Evolutionary conservation across 2,329 filamentous ascomycete species (phyloP).

Genomic region (Geosmithia flava): DNA sequence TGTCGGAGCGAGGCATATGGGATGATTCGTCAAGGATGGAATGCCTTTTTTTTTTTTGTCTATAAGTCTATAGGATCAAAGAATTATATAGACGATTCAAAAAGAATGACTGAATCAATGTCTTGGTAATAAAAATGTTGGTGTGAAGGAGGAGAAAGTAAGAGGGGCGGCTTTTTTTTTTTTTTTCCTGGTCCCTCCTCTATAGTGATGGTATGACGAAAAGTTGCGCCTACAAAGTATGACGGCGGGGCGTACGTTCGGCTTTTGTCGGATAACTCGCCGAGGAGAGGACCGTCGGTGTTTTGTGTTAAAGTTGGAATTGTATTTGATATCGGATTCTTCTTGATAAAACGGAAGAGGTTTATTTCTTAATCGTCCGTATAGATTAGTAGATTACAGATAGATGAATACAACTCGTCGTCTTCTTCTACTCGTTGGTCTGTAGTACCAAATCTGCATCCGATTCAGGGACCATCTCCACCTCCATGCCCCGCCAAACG

Average conservation of each 20-base stretch:
- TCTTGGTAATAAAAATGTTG: too few species aligned
- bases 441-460: too few species aligned
- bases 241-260: not conserved
- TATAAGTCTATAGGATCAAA: too few species aligned
- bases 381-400: too few species aligned
- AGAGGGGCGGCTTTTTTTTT: not conserved
- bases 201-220: not conserved
- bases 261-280: not conserved
- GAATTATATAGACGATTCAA: too few species aligned
- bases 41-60: not conserved
- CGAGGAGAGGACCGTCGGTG: not conserved
- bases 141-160: too few species aligned
- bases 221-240: not conserved
- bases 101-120: too few species aligned
- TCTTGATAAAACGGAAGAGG: too few species aligned
- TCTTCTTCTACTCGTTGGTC: too few species aligned
- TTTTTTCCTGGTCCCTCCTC: not conserved
- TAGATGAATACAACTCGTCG: too few species aligned
- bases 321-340: not conserved
- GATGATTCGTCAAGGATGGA: not conserved
- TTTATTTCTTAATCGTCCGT: too few species aligned
- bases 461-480: not conserved
- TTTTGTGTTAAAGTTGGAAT: not conserved
- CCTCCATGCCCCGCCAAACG: not conserved
- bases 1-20: slow-evolving; percentile 1